Conservation (phyloP, 768 basidiomycete species). For the Phallus indusiatus region DNA sequence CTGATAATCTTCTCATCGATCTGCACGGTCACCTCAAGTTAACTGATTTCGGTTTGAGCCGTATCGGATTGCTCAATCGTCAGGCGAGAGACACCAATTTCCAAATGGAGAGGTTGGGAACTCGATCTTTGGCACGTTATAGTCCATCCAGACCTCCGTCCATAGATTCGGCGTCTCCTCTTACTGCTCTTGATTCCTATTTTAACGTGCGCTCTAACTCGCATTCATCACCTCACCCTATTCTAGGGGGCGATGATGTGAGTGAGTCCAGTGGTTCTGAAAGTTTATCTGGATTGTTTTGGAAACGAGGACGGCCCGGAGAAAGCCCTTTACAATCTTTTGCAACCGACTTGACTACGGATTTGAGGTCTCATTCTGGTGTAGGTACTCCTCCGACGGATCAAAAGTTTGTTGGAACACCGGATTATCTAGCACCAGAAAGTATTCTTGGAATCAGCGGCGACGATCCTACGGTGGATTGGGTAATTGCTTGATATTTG, state of each 20-base stretch:
- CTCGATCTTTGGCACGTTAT: constrained; percentile 36
- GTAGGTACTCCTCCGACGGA: constrained; percentile 68
- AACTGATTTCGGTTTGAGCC: constrained; percentile 94
- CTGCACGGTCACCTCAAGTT: constrained; percentile 94
- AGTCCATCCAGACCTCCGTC: constrained; percentile 76
- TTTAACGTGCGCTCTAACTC: constrained; percentile 53
- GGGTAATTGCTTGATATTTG: constrained; percentile 49
- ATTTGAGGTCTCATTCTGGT: constrained; percentile 68
- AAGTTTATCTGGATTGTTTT: constrained; percentile 47
- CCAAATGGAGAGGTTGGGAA: constrained; percentile 19
- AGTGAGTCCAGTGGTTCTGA: constrained; percentile 87
- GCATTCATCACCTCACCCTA: constrained; percentile 45
- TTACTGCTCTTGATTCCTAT: constrained; percentile 64
- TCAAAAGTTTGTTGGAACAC: constrained; percentile 94
- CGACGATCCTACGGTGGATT: constrained; percentile 93
- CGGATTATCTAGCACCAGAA: constrained; percentile 94
- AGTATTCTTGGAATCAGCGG: constrained; percentile 91
- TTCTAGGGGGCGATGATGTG: constrained; percentile 55
- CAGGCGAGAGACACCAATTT: constrained; percentile 67
- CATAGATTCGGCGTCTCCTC: constrained; percentile 69
- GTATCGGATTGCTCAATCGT: constrained; percentile 95
- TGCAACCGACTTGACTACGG: constrained; percentile 74
- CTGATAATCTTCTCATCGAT: constrained; percentile 96
- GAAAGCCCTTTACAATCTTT: constrained; percentile 85
- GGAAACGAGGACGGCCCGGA: constrained; percentile 28